Base-by-base conservation (phyloP, 345 rosid species). In the Acer campestre region DNA sequence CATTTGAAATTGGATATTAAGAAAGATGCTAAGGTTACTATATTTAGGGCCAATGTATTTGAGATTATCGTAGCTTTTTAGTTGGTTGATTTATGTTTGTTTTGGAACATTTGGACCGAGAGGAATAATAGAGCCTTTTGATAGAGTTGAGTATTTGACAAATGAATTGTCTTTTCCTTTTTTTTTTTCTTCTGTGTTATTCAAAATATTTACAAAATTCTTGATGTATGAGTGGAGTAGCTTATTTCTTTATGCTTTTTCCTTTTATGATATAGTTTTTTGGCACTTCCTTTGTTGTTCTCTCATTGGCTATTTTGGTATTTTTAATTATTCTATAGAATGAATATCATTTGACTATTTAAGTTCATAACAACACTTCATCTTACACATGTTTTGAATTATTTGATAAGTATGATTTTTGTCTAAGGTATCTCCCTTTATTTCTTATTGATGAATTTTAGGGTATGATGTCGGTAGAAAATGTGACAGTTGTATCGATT, bases 381-480 rank as follows among this genome's bases (percentile, higher is more conserved):
- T 74, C 10, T 71, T 25, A 3, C 58, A 16, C n/a, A 29, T 22
- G 17, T 38, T 70, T 29, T 31, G 38, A 29, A 29, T 61, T 16
- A 16, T 31, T 22, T 67, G 62, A 23, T 65, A 59, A n/a, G 31
- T 61, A 40, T 67, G 2, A 55, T 77, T 18, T 61, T 49, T 13
- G 7, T 38, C 7, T 77, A 20, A 38, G 51, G 70, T 66, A 68
- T 74, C 75, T 75, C 75, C 71, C 72, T 66, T 59, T 70, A 18
- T 70, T 67, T 25, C 12, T 51, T 70, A 10, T 69, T 59, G 75
- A 61, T 80, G 68, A 74, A 82, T 48, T 83, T 79, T 74, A 96
- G 98, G 98, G 99, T 49, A 96, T 96, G 97, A 97, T 96, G 25
- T 84, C 85, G 0, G 88, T 96, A 20, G 98, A 96, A 86, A 96